Percentiles rank a stretch among this genome's conserved stretches.
phyloP scores from a whole-genome alignment of 129 eudicot genomes.

The Flaveria linearis region DNA sequence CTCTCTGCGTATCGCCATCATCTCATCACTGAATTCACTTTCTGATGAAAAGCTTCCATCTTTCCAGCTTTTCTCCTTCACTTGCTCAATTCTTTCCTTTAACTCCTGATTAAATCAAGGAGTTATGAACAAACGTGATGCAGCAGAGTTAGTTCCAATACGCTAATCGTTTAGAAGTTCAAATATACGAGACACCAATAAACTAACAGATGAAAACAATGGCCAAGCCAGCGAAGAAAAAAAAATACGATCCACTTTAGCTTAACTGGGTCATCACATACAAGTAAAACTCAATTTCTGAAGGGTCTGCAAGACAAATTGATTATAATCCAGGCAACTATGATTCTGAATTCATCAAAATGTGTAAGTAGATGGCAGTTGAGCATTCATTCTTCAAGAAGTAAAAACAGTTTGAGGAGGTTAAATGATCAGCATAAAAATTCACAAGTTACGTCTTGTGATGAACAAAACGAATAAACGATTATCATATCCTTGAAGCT shows the following conservation, averaged over 20 bases:
- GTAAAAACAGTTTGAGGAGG: neutral
- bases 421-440: conserved; percentile 1
- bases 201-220: neutral
- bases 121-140: conserved; percentile 6
- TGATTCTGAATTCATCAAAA: neutral
- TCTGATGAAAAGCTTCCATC: conserved; percentile 60
- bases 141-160: neutral
- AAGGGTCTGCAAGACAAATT: conserved; percentile 5
- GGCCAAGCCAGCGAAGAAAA: neutral
- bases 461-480: neutral
- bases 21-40: conserved; percentile 59
- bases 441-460: neutral
- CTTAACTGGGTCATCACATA: neutral
- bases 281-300: conserved; percentile 8
- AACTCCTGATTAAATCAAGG: conserved; percentile 45
- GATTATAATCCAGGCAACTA: neutral
- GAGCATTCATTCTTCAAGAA: neutral
- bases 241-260: neutral
- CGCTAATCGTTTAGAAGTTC: neutral
- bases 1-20: conserved; percentile 76
- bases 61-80: conserved; percentile 49
- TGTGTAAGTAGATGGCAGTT: neutral
- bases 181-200: neutral
- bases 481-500: neutral
- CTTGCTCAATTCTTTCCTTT: conserved; percentile 65